phyloP scores from a whole-genome alignment of 2,329 filamentous ascomycete genomes.

The Coniella lustricola region DNA sequence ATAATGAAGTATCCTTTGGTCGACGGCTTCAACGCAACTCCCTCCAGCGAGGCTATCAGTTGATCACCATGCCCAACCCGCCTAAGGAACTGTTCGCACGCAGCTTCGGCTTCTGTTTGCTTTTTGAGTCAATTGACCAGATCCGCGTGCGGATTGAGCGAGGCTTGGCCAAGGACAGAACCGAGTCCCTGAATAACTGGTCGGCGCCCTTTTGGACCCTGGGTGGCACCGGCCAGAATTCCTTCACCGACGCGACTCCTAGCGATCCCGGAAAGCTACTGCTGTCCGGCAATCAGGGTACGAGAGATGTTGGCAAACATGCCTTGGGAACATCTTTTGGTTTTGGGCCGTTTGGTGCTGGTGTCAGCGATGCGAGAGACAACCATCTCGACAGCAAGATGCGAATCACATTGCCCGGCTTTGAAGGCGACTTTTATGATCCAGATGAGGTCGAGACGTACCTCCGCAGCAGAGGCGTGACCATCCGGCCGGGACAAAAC shows the following conservation, averaged over 20 bases:
- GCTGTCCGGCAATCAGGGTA: constrained; percentile 33
- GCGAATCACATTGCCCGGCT: constrained; percentile 50
- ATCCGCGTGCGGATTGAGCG: constrained; percentile 9
- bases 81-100: constrained; percentile 8
- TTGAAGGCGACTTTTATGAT: constrained; percentile 71
- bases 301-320: constrained; percentile 20
- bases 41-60: constrained; percentile 53
- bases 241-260: background rate
- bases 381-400: constrained; percentile 39
- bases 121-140: constrained; percentile 15
- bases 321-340: constrained; percentile 29
- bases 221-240: constrained; percentile 11
- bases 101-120: constrained; percentile 16
- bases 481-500: constrained; percentile 53
- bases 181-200: constrained; percentile 13
- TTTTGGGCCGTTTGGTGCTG: constrained; percentile 42
- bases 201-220: constrained; percentile 12
- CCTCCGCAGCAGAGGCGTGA: constrained; percentile 55
- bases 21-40: constrained; percentile 61
- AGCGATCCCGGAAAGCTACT: constrained; percentile 3
- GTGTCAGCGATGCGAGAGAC: constrained; percentile 33
- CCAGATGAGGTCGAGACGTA: constrained; percentile 71
- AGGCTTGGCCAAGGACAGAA: background rate
- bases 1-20: constrained; percentile 61
- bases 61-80: constrained; percentile 39